Base-by-base conservation (phyloP, 139 green algal genomes). In the Trebouxia sp. region DNA sequence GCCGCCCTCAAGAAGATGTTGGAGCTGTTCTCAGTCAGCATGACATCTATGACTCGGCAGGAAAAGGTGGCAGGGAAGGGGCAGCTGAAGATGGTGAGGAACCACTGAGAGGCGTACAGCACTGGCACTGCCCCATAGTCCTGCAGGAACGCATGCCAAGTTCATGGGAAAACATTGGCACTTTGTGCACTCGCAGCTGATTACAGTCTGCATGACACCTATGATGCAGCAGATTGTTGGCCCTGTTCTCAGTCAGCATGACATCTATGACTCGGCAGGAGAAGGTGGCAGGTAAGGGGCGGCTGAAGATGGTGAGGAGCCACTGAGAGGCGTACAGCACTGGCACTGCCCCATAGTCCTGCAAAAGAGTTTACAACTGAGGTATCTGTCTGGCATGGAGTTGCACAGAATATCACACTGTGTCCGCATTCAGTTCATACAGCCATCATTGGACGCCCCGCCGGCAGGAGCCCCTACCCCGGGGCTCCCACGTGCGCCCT, bases 81-180 rank as follows among this genome's bases (percentile, higher is more conserved):
- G 84, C 89, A 95, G 12, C 93, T 83, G 79, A 95, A 99, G 43
- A 84, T 66, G n/a, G 95, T 97, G 76, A 99, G 93, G 65, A 98
- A 89, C 96, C 96, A 99, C 85, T 96, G 93, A 38, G 83, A 89
- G 1, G 92, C 93, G 72, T 95, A 98, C 74, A 98, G 87, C 74
- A 97, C 92, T 0, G 93, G 87, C 5, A 91, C 86, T 82, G 96
- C 91, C 10, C 88, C 88, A 28, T 88, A 80, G 15, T 85, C 87
- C 84, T 95, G 89, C 69, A 88, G 17, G 41, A 45, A 48, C 5
- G 35, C 35, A n/a, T 32, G 26, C 8, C 32, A n/a, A n/a, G n/a
- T n/a, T n/a, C n/a, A n/a, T n/a, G n/a, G n/a, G n/a, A n/a, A n/a
- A n/a, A n/a, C n/a, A n/a, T n/a, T n/a, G n/a, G n/a, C n/a, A n/a